Evolutionary conservation across 352 stramenopile genomes (phyloP), one percentile per base, ranked within the genome.

Genomic region (Phytophthora nicotianae): DNA sequence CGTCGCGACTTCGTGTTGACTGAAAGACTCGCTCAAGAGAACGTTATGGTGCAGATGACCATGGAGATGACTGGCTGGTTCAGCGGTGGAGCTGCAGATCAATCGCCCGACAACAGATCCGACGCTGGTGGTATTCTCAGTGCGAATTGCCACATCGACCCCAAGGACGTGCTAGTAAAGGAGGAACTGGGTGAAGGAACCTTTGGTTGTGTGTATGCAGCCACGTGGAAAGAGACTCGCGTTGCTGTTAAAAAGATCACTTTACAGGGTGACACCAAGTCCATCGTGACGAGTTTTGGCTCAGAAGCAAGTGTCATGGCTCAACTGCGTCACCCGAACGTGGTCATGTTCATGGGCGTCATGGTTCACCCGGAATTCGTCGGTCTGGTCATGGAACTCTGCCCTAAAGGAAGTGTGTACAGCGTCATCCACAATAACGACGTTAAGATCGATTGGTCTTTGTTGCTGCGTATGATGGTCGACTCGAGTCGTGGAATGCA

Each of bases 291-390:
- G 32, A 93, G 77, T 37, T 95, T 93, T 33, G 84, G 84, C 20
- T 88, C 86, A 0, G 85, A 93, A 58, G 84, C 83, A 17, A 91
- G 83, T 38, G 83, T 93, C 16, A 95, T 95, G 84, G 83, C 86
- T 11, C 83, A 95, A 59, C 70, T 95, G 6, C 81, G 83, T 14
- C 84, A 95, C 66, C 83, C 83, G 43, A 95, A 93, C 49, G 82
- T 95, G 0, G 86, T 95, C 50, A 95, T 97, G 81, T 96, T 96
- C 65, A 93, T 97, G 84, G 89, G 89, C 21, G 81, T 93, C 19
- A 95, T 93, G 81, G 79, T 95, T 26, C 85, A 93, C n/a, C 88
- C 87, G 0, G 81, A 93, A 40, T 93, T 91, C 26, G 83, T 95
- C 23, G 85, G 86, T 0, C 57, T 97, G 5, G 89, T 97, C 43